Evolutionary conservation across 805 yeast genomes (phyloP).

Genomic region (Lachancea thermotolerans): DNA sequence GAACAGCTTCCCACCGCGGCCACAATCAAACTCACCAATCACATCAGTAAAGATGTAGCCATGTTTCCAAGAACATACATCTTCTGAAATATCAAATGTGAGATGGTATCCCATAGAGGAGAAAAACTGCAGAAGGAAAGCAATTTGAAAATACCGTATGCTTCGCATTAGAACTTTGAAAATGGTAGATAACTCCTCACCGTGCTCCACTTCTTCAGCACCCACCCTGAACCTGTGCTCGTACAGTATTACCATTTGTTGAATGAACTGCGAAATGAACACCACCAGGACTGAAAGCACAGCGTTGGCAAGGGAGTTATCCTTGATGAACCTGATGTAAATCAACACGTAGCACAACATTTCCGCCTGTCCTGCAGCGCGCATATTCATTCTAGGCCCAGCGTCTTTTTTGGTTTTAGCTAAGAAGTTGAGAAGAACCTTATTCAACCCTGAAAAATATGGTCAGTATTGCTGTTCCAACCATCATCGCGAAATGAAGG

Average conservation of each 20-base stretch:
- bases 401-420: neutral
- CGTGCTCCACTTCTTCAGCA: constrained; percentile 2
- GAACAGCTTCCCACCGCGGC: constrained; percentile 12
- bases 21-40: constrained; percentile 17
- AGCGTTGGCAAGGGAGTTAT: constrained; percentile 18
- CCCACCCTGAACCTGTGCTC: neutral
- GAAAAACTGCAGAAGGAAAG: constrained; percentile 13
- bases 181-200: constrained; percentile 8
- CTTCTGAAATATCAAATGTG: constrained; percentile 10
- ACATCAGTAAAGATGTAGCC: constrained; percentile 14
- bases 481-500: too few relatives aligned
- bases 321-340: constrained; percentile 19
- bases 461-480: too few relatives aligned
- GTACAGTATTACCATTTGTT: constrained; percentile 5
- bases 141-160: constrained; percentile 13
- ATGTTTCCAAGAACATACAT: constrained; percentile 12
- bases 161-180: constrained; percentile 13
- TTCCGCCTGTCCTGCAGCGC: constrained; percentile 1
- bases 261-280: constrained; percentile 2
- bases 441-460: too few relatives aligned
- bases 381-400: neutral
- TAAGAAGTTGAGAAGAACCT: neutral
- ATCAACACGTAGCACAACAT: constrained; percentile 13
- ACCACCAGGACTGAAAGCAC: constrained; percentile 12
- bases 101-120: constrained; percentile 13